These are phyloP conservation scores for Diaporthe caulivora DNA, from an alignment of 2,329 filamentous ascomycete species.

Conservation along the genomic window DNA sequence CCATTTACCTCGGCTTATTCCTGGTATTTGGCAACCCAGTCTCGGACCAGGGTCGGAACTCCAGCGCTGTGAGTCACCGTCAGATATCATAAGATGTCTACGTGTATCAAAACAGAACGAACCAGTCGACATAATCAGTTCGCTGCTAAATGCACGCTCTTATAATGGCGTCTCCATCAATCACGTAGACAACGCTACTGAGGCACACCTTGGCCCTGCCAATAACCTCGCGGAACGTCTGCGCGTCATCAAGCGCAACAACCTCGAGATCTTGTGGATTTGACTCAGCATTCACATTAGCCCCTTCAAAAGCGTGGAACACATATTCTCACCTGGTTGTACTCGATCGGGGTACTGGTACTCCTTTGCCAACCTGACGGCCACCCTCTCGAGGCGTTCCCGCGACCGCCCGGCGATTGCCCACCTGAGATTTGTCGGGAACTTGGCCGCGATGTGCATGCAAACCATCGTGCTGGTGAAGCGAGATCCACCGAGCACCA, in stretches of 20 bases:
- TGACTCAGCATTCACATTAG: background rate
- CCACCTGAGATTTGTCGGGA: slow-evolving; percentile 8
- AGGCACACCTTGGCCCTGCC: slow-evolving; percentile 22
- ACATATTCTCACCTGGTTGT: slow-evolving; percentile 11
- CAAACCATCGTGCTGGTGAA: slow-evolving; percentile 24
- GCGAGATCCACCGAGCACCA: slow-evolving; percentile 10
- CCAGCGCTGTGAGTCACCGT: background rate
- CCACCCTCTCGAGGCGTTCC: slow-evolving; percentile 12
- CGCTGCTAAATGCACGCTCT: slow-evolving; percentile 13
- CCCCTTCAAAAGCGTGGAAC: background rate
- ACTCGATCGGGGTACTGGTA: slow-evolving; percentile 29
- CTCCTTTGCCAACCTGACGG: slow-evolving; percentile 4
- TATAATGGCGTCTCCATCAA: slow-evolving; percentile 30
- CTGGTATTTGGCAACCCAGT: slow-evolving; percentile 21
- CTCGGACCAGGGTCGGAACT: slow-evolving; percentile 23
- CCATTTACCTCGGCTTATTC: slow-evolving; percentile 18
- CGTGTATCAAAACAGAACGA: background rate
- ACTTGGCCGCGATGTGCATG: slow-evolving; percentile 19
- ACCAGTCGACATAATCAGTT: slow-evolving; percentile 30
- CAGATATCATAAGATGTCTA: background rate
- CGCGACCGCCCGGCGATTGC: slow-evolving; percentile 11
- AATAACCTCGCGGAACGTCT: slow-evolving; percentile 20
- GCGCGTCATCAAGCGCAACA: slow-evolving; percentile 8
- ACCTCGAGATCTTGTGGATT: slow-evolving; percentile 1
- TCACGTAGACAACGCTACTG: slow-evolving; percentile 22